phyloP scores from a whole-genome alignment of 352 stramenopile genomes.

The Globisporangium uncinulatum region DNA sequence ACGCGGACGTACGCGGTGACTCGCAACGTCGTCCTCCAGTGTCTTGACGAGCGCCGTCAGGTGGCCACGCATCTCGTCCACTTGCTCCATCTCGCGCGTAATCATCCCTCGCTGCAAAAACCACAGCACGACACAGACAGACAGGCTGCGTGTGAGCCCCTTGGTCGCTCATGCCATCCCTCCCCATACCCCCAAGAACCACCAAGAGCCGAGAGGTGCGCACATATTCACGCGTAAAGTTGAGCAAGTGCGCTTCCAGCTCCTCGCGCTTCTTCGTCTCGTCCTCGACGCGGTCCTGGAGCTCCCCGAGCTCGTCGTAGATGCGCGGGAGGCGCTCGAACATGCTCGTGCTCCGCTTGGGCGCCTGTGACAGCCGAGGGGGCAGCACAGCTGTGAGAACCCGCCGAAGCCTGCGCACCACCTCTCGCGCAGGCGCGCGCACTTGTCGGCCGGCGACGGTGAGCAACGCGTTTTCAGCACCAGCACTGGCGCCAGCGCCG shows the following conservation, averaged over 20 bases:
- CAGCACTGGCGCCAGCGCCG: background rate
- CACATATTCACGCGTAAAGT: constrained; percentile 59
- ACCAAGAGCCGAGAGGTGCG: background rate
- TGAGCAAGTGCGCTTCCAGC: constrained; percentile 54
- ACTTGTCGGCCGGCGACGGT: background rate
- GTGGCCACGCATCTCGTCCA: constrained; percentile 45
- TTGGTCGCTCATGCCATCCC: no score
- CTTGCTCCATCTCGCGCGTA: constrained; percentile 39
- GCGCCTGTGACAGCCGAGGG: constrained; percentile 7
- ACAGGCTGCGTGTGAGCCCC: background rate
- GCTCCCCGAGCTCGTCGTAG: constrained; percentile 58
- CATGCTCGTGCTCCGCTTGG: constrained; percentile 43
- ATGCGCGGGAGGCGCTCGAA: constrained; percentile 60
- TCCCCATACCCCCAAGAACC: background rate
- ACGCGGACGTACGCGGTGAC: constrained; percentile 32
- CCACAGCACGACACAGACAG: background rate
- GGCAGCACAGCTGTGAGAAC: background rate
- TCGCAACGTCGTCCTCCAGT: constrained; percentile 51
- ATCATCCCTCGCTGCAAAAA: constrained; percentile 34
- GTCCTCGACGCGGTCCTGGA: constrained; percentile 68
- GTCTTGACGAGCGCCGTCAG: constrained; percentile 53
- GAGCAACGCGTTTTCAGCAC: background rate
- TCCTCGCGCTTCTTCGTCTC: constrained; percentile 64
- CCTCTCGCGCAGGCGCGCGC: background rate
- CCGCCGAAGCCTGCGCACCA: constrained; percentile 1